Evolutionary conservation across 129 eudicot species (phyloP).

Genomic region (Scalesia atractyloides): DNA sequence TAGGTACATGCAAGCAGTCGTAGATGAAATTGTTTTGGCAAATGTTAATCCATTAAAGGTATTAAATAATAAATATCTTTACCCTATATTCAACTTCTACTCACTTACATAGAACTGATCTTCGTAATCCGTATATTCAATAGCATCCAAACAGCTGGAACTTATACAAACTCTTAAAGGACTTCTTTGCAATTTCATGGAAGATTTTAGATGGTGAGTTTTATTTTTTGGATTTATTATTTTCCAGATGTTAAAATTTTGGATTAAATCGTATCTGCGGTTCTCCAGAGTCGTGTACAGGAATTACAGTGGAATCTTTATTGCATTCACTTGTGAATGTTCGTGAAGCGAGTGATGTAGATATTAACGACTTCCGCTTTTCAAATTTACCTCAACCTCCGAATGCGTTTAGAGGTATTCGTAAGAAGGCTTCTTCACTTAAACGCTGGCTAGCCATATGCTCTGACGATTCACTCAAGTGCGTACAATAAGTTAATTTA

Average conservation of each 20-base stretch:
- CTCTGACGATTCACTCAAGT: slow-evolving; percentile 79
- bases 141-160: slow-evolving; percentile 92
- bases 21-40: slow-evolving; percentile 71
- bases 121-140: slow-evolving; percentile 1
- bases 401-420: slow-evolving; percentile 81
- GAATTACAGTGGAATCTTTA: slow-evolving; percentile 63
- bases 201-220: slow-evolving; percentile 64
- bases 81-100: slow-evolving; percentile 1
- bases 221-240: background rate
- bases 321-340: slow-evolving; percentile 59
- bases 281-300: slow-evolving; percentile 57
- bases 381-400: slow-evolving; percentile 76
- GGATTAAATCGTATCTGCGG: slow-evolving; percentile 8
- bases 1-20: slow-evolving; percentile 99
- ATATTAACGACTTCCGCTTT: slow-evolving; percentile 49
- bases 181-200: slow-evolving; percentile 55
- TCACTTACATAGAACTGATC: too few species aligned
- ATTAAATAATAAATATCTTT: slow-evolving; percentile 32
- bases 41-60: slow-evolving; percentile 82
- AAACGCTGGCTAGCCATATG: slow-evolving; percentile 92
- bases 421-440: slow-evolving; percentile 68
- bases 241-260: background rate
- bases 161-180: slow-evolving; percentile 62
- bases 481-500: slow-evolving; percentile 26
- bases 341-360: slow-evolving; percentile 41